phyloP scores from a whole-genome alignment of 2,329 filamentous ascomycete genomes.

The Ascocoryne sarcoides region DNA sequence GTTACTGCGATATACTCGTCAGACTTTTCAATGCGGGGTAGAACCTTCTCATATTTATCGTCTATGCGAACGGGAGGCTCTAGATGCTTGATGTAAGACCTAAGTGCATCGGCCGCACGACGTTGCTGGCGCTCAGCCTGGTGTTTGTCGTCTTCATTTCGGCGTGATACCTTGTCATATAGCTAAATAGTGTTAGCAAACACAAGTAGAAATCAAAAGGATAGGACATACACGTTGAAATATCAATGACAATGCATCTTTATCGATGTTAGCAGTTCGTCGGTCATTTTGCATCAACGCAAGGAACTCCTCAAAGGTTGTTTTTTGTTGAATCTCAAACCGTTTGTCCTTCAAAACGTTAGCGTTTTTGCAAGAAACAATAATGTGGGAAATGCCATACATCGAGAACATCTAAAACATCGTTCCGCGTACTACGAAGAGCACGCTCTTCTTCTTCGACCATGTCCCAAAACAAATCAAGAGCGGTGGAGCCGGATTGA shows the following conservation, averaged over 20 bases:
- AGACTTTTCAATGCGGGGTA: conserved; percentile 66
- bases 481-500: conserved; percentile 72
- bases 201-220: not conserved
- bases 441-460: conserved; percentile 88
- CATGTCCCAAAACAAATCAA: conserved; percentile 93
- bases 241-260: conserved; percentile 68
- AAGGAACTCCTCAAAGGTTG: conserved; percentile 81
- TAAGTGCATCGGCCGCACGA: conserved; percentile 73
- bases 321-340: conserved; percentile 81
- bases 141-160: conserved; percentile 75
- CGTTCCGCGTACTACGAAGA: conserved; percentile 71
- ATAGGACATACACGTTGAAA: conserved; percentile 61
- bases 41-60: conserved; percentile 86
- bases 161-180: conserved; percentile 75
- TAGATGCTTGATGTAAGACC: conserved; percentile 79
- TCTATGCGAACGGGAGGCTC: conserved; percentile 70
- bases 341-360: conserved; percentile 62
- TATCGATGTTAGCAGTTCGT: conserved; percentile 79
- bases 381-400: conserved; percentile 40
- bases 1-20: conserved; percentile 78
- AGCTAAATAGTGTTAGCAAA: conserved; percentile 41
- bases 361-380: conserved; percentile 24
- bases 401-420: conserved; percentile 81
- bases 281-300: conserved; percentile 75
- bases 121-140: conserved; percentile 79